Conservation (phyloP, 176 grass and related monocot species). For the Oryza meridionalis region DNA sequence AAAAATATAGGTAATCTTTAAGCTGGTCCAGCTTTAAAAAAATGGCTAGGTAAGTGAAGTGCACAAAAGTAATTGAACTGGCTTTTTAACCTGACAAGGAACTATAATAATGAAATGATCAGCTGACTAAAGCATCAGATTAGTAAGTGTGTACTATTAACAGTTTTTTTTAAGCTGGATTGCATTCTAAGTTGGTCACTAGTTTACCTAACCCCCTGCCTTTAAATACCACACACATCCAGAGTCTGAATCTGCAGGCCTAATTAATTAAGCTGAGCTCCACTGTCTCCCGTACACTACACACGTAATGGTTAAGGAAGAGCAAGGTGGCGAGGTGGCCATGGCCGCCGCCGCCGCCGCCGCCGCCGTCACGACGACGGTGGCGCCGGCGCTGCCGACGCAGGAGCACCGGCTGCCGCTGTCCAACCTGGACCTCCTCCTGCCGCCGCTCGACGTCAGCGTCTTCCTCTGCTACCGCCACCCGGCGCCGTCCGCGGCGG, state of each 20-base stretch:
- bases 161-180: background rate
- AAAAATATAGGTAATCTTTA: background rate
- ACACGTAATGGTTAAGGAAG: constrained; percentile 21
- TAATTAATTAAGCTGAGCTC: background rate
- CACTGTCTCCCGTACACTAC: background rate
- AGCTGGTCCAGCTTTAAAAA: background rate
- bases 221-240: background rate
- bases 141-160: background rate
- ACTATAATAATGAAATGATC: background rate
- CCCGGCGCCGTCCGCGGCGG: constrained; percentile 24
- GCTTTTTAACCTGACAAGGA: background rate
- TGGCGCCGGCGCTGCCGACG: constrained; percentile 47
- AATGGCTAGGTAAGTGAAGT: background rate
- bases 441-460: constrained; percentile 63
- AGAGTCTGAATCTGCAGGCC: background rate
- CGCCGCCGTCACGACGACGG: constrained; percentile 25
- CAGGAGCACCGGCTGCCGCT: constrained; percentile 54
- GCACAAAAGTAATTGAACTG: background rate
- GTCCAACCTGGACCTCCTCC: constrained; percentile 78
- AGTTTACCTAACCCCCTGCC: background rate
- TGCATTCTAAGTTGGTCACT: background rate
- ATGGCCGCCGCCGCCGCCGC: background rate
- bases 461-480: constrained; percentile 75
- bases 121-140: background rate
- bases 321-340: background rate